Conservation (phyloP, 805 yeast species). For the Suhomyces sp. region DNA sequence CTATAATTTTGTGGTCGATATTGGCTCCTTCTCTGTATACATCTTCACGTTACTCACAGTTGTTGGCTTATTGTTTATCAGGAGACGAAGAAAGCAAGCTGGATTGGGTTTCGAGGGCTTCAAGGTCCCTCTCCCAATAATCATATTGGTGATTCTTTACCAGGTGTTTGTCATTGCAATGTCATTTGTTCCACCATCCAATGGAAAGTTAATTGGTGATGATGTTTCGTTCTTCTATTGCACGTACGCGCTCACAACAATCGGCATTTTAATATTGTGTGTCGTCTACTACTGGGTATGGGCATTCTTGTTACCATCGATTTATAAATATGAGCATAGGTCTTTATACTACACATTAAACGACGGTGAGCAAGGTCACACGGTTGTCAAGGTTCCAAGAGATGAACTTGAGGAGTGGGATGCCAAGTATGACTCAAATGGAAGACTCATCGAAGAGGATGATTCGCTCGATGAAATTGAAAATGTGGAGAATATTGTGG, state of each 20-base stretch:
- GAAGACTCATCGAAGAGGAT: slow-evolving; percentile 4
- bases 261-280: slow-evolving; percentile 33
- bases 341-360: slow-evolving; percentile 24
- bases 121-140: slow-evolving; percentile 32
- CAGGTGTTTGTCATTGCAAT: slow-evolving; percentile 38
- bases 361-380: slow-evolving; percentile 40
- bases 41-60: slow-evolving; percentile 26
- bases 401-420: slow-evolving; percentile 34
- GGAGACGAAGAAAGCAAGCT: slow-evolving; percentile 27
- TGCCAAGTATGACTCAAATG: slow-evolving; percentile 18
- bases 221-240: slow-evolving; percentile 44
- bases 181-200: slow-evolving; percentile 42
- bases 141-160: slow-evolving; percentile 31
- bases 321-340: slow-evolving; percentile 33
- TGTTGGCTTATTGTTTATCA: slow-evolving; percentile 25
- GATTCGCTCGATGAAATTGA: not conserved
- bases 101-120: slow-evolving; percentile 33
- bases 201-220: slow-evolving; percentile 36
- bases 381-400: slow-evolving; percentile 32
- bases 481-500: not conserved
- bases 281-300: slow-evolving; percentile 34
- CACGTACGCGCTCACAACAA: slow-evolving; percentile 38
- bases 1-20: slow-evolving; percentile 29
- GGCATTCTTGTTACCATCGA: slow-evolving; percentile 33
- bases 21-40: slow-evolving; percentile 29